Base-by-base conservation (phyloP, 176 grass and related monocot genomes). In the Aegilops tauschii region DNA sequence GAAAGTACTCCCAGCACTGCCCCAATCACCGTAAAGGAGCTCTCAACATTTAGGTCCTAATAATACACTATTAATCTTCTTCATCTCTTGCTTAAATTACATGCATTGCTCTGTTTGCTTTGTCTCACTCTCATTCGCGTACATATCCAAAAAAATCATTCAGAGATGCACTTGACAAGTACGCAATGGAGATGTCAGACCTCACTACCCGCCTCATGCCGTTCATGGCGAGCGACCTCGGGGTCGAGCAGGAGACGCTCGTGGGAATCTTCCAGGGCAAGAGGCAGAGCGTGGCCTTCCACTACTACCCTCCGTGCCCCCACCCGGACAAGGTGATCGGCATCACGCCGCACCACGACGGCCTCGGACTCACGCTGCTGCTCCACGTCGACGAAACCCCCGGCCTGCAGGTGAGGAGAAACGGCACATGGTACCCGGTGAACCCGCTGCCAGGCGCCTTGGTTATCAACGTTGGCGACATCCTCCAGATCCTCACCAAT, bases 311-410 rank as follows among this genome's bases (percentile, higher is more conserved):
- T 2, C 69, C 35, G 0, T 84, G 82, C 82, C 23, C 14, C 1
- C 82, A 74, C 9, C 52, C 9, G 17, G 69, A 84, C 5, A 63
- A 84, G 68, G 69, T 84, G 34, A 42, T 84, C n/a, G 82, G 82
- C 23, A 74, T 74, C 69, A 44, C 10, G 25, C 35, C 82, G 16
- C 82, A 84, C 69, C 44, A 25, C 17, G 82, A 84, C 32, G 25
- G 54, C 3, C 25, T 63, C 9, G 69, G 25, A 25, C 52, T 84
- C 14, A 63, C 82, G 2, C 82, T 84, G 54, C 69, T 63, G 34
- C 82, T 84, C 54, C 82, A 25, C 1, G 21, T 47, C 10, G 39
- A 73, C 39, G 39, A 73, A n/a, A 73, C 70, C 2, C 70, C 70
- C 0, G 69, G 69, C 69, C 82, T 74, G 69, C 82, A 84, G 69